These are phyloP conservation scores for Cladophialophora carrionii DNA, from an alignment of 2,329 filamentous ascomycete genomes.

Conservation along the genomic window DNA sequence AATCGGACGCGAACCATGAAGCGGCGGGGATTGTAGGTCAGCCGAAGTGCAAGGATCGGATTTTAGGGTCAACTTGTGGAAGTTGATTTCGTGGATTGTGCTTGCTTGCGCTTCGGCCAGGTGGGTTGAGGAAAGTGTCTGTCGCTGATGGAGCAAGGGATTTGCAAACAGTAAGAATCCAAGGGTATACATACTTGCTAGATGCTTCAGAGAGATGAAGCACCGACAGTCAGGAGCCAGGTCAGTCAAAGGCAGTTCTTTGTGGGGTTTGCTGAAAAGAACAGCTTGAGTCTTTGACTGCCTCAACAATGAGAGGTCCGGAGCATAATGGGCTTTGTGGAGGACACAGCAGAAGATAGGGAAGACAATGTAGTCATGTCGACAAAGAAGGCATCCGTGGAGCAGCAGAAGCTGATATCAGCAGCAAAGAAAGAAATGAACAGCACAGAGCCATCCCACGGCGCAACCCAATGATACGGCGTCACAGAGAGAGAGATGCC, in stretches of 20 bases:
- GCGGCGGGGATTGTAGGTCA: background rate
- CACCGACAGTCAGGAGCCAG: background rate
- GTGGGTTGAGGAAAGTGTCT: background rate
- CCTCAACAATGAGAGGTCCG: background rate
- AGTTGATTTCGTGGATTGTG: no score
- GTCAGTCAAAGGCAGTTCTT: background rate
- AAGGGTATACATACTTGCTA: background rate
- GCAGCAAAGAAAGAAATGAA: background rate
- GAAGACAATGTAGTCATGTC: background rate
- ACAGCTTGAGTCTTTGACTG: background rate
- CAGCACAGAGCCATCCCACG: background rate
- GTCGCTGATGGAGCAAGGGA: background rate
- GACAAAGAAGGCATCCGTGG: background rate
- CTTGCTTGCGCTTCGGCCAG: no score
- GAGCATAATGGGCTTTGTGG: background rate
- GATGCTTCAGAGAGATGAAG: background rate
- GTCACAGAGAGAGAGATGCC: no score
- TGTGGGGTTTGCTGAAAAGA: background rate
- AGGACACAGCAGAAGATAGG: background rate
- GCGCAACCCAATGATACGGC: background rate
- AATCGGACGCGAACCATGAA: background rate
- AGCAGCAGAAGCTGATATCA: background rate
- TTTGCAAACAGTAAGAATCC: background rate
- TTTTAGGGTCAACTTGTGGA: background rate
- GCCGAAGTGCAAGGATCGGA: background rate